Evolutionary conservation across 371 early-diverging fungal species (phyloP).

Genomic region (Rhizomucor pusillus): DNA sequence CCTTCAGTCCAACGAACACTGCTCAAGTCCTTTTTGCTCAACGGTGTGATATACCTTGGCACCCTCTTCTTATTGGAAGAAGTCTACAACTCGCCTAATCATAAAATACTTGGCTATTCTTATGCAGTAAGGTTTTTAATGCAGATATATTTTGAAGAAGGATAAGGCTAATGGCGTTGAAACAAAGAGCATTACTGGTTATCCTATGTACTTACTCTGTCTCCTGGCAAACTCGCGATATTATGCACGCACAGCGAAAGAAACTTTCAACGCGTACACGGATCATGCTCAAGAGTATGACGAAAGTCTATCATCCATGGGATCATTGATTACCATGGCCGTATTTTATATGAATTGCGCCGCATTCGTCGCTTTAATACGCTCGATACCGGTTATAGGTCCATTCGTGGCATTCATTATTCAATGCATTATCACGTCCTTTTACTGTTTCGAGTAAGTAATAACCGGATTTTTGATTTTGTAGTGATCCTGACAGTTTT

Average conservation of each 20-base stretch:
- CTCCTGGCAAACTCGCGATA: slow-evolving; percentile 35
- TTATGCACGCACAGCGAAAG: slow-evolving; percentile 40
- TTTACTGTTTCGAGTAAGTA: slow-evolving; percentile 54
- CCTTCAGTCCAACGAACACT: slow-evolving; percentile 31
- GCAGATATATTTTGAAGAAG: not conserved
- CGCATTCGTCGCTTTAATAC: slow-evolving; percentile 26
- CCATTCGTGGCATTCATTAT: slow-evolving; percentile 30
- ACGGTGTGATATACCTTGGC: slow-evolving; percentile 40
- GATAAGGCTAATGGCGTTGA: not conserved
- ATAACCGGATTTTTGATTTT: too few relatives aligned
- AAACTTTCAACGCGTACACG: slow-evolving; percentile 19
- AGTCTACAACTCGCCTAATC: slow-evolving; percentile 27
- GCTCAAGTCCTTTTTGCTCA: slow-evolving; percentile 29
- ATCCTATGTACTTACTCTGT: slow-evolving; percentile 46
- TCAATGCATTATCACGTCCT: slow-evolving; percentile 45
- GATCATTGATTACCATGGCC: slow-evolving; percentile 26
- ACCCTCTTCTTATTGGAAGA: slow-evolving; percentile 29
- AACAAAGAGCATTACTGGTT: slow-evolving; percentile 41
- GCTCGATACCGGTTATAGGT: slow-evolving; percentile 36
- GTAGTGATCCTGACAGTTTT: not conserved
- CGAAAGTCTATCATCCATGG: slow-evolving; percentile 13
- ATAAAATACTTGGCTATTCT: slow-evolving; percentile 37
- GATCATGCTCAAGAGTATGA: slow-evolving; percentile 5
- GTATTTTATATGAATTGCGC: slow-evolving; percentile 44
- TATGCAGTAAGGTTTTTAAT: slow-evolving; percentile 26